phyloP scores from a whole-genome alignment of 2,329 filamentous ascomycete genomes.

The Fusarium temperatum region DNA sequence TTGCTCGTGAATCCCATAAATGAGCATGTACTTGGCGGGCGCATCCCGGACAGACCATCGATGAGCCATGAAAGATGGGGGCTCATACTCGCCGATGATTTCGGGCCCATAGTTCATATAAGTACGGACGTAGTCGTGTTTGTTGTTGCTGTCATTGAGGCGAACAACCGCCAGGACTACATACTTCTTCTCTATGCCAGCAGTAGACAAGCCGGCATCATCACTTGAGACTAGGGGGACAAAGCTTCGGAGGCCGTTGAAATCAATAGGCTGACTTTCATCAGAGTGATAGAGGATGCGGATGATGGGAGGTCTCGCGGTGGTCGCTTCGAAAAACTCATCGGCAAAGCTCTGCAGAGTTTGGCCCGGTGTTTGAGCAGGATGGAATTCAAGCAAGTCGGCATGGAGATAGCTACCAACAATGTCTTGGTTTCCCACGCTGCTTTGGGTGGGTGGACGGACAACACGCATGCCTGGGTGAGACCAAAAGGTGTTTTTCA shows the following conservation, averaged over 20 bases:
- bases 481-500: background rate
- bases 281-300: background rate
- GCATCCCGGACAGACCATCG: background rate
- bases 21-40: background rate
- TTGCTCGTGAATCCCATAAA: background rate
- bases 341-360: background rate
- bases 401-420: background rate
- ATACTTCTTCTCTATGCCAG: background rate
- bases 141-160: background rate
- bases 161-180: background rate
- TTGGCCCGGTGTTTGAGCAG: background rate
- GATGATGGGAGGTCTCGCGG: background rate
- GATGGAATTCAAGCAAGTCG: background rate
- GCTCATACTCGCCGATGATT: background rate
- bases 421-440: background rate
- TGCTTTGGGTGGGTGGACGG: background rate
- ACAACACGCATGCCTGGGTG: background rate
- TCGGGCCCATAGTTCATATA: background rate
- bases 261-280: background rate
- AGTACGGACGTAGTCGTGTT: background rate
- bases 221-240: background rate
- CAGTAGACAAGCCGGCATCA: background rate
- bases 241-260: background rate
- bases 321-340: background rate
- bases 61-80: background rate